Evolutionary conservation across 768 basidiomycete species (phyloP).

Genomic region (Auricularia cornea): DNA sequence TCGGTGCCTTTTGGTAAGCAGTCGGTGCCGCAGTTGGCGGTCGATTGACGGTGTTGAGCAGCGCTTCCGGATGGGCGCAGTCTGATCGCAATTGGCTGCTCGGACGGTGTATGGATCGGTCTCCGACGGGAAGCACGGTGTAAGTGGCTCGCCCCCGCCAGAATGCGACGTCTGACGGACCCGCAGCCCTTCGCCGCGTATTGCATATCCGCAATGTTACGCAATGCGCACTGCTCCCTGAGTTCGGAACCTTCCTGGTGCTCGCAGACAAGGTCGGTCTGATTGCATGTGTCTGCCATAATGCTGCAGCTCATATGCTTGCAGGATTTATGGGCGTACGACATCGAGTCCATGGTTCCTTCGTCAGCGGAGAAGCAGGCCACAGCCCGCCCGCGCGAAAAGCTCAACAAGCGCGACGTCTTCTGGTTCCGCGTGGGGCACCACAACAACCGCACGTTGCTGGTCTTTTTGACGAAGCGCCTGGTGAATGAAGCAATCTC

Average conservation of each 20-base stretch:
- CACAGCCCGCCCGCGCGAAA: slow-evolving; percentile 25
- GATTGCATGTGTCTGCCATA: neutral
- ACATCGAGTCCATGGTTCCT: slow-evolving; percentile 34
- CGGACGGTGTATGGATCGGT: slow-evolving; percentile 94
- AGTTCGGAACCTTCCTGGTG: slow-evolving; percentile 94
- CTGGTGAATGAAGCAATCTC: neutral
- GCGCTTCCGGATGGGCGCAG: slow-evolving; percentile 77
- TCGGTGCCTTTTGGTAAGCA: slow-evolving; percentile 80
- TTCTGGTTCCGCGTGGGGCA: slow-evolving; percentile 34
- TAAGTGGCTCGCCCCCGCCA: slow-evolving; percentile 26
- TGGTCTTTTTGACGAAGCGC: slow-evolving; percentile 25
- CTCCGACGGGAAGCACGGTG: slow-evolving; percentile 82
- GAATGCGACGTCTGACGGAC: neutral
- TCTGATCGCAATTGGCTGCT: slow-evolving; percentile 88
- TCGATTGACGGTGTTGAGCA: slow-evolving; percentile 20
- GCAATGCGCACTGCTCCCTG: slow-evolving; percentile 91
- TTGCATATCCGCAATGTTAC: slow-evolving; percentile 90
- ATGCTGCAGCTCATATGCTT: slow-evolving; percentile 6
- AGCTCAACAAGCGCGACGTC: slow-evolving; percentile 28
- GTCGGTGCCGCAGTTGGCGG: slow-evolving; percentile 3
- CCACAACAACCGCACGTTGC: slow-evolving; percentile 31
- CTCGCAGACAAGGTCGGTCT: slow-evolving; percentile 72
- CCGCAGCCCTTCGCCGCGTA: slow-evolving; percentile 80
- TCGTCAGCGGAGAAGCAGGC: slow-evolving; percentile 18
- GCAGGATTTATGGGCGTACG: slow-evolving; percentile 24